Conservation (phyloP, 768 basidiomycete genomes). For the Lactifluus rugatus region DNA sequence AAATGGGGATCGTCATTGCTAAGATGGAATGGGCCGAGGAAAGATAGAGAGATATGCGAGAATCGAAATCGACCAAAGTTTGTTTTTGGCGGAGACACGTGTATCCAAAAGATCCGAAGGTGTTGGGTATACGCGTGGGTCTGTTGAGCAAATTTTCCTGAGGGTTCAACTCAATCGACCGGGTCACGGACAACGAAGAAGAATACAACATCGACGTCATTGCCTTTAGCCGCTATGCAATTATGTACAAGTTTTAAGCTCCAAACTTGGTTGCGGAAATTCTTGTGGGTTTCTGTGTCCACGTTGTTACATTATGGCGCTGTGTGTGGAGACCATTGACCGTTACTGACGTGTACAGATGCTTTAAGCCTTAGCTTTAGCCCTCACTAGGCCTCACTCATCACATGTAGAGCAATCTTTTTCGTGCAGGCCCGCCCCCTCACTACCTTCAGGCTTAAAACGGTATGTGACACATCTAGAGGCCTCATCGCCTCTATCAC, state of each 20-base stretch:
- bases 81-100: too few species aligned
- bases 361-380: too few species aligned
- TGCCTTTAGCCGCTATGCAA: not conserved
- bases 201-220: constrained; percentile 6
- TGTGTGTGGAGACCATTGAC: not conserved
- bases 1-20: not conserved
- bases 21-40: not conserved
- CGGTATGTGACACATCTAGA: too few species aligned
- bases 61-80: too few species aligned
- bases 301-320: not conserved
- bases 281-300: not conserved
- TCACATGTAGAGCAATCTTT: too few species aligned
- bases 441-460: too few species aligned
- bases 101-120: too few species aligned
- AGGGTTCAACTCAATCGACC: constrained; percentile 1
- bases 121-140: too few species aligned
- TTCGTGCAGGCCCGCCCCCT: too few species aligned
- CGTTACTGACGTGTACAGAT: not conserved
- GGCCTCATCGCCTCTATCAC: too few species aligned
- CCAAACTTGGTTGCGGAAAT: constrained; percentile 1
- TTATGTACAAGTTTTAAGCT: too few species aligned
- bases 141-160: not conserved
- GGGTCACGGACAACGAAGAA: not conserved
- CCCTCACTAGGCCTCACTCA: too few species aligned
- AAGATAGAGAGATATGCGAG: not conserved